Base-by-base conservation (phyloP, 768 basidiomycete genomes). In the Amylocystis lapponica region DNA sequence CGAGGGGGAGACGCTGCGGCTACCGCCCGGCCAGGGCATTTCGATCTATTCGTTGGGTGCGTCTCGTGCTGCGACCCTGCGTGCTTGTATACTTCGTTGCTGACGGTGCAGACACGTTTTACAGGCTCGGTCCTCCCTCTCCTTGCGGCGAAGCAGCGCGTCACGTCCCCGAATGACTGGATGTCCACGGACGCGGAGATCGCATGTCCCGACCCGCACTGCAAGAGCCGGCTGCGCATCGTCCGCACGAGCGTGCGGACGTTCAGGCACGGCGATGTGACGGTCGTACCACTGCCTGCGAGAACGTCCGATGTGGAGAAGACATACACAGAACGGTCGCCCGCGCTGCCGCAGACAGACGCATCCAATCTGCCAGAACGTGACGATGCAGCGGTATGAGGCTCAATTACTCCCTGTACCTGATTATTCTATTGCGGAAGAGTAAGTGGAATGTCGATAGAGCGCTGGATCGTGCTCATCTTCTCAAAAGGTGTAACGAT, bases 191-290 rank as follows among this genome's bases (percentile, higher is more conserved):
- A 84, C 46, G 71, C 69, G 0, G 75, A 80, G 50, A 60, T 84
- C 22, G 81, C 80, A 0, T 84, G 81, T 51, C 83, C 80, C 0
- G 82, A 83, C 55, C 81, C 82, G 2, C 61, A 79, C 43, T 84
- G 83, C 60, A 71, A 67, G 33, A 81, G 80, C 4, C 63, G 67
- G 10, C 51, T 82, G 57, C 71, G 59, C 50, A 78, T 84, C 16
- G 59, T 59, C 7, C 66, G 80, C 39, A 74, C 68, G 1, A 74
- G 73, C 3, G 33, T 71, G 39, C 61, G 81, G 44, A 70, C 61
- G 9, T 83, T 84, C 56, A 70, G 63, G 11, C 78, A 78, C 55
- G 66, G 66, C 0, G 75, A 79, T 23, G 71, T 71, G 9, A 81
- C 80, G 1, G 71, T 65, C 31, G 71, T 79, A 0, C 70, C 76